A percentile compares a stretch with the other conserved stretches of the same genome.
These are phyloP conservation scores for Acanthamoeba polyphaga DNA, from an alignment of 208 protist genomes.

Conservation along the genomic window DNA sequence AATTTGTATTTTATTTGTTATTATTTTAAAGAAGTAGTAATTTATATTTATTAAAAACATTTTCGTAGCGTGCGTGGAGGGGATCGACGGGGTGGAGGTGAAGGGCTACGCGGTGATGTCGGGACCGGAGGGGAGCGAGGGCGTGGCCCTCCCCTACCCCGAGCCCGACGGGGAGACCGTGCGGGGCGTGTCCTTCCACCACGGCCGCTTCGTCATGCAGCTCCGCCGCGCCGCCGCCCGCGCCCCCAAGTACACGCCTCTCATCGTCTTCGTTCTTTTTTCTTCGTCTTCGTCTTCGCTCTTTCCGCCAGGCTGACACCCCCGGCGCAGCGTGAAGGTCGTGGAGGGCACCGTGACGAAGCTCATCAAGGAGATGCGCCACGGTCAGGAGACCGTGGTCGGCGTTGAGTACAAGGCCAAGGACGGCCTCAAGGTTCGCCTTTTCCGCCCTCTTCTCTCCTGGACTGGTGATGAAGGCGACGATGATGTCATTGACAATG, in stretches of 20 bases:
- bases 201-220: constrained; percentile 95
- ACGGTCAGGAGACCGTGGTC: background rate
- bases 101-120: constrained; percentile 92
- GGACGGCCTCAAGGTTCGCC: background rate
- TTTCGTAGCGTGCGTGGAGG: constrained; percentile 92
- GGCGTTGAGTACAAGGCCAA: constrained; percentile 12
- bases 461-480: too few species aligned
- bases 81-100: constrained; percentile 92
- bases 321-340: background rate
- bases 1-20: too few species aligned
- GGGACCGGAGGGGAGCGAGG: constrained; percentile 86
- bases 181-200: constrained; percentile 92
- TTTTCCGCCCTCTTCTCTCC: too few species aligned
- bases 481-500: background rate
- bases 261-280: background rate
- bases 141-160: constrained; percentile 92
- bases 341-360: constrained; percentile 10
- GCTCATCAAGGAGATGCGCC: background rate
- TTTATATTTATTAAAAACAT: too few species aligned
- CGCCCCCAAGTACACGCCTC: background rate
- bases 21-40: too few species aligned
- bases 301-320: background rate
- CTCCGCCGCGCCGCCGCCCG: constrained; percentile 88
- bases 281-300: background rate
- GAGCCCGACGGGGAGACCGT: constrained; percentile 75